Evolutionary conservation across 2,329 filamentous ascomycete species (phyloP).

Genomic region (Coniochaeta prunicola): DNA sequence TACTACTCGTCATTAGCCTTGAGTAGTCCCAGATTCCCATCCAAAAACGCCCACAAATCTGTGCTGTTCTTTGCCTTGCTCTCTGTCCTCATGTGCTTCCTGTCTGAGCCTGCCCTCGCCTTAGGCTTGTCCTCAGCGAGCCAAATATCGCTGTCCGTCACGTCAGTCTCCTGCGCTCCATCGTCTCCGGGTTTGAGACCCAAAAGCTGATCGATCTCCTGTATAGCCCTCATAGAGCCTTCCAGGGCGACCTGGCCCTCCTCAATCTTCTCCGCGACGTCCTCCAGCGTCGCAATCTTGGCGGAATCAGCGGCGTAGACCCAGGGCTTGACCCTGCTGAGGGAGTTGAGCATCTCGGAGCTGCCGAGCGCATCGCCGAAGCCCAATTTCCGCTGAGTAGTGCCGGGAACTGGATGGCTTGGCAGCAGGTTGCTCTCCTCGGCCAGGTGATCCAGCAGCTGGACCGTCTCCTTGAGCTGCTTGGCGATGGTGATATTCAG

Average conservation of each 20-base stretch:
- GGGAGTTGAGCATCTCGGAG: constrained; percentile 31
- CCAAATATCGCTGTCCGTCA: constrained; percentile 25
- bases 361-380: constrained; percentile 34
- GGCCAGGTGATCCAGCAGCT: constrained; percentile 44
- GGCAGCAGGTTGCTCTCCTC: constrained; percentile 58
- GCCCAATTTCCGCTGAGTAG: constrained; percentile 11
- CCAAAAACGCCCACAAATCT: constrained; percentile 43
- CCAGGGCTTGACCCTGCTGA: constrained; percentile 46
- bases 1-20: constrained; percentile 12
- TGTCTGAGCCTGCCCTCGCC: constrained; percentile 12
- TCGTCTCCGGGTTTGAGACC: constrained; percentile 21
- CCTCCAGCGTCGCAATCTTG: constrained; percentile 50
- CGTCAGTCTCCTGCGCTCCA: constrained; percentile 13
- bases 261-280: constrained; percentile 53
- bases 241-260: constrained; percentile 49
- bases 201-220: constrained; percentile 42
- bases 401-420: constrained; percentile 34
- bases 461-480: constrained; percentile 42
- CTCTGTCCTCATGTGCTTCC: constrained; percentile 15
- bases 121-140: constrained; percentile 24
- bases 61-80: constrained; percentile 6
- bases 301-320: constrained; percentile 52
- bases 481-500: constrained; percentile 41
- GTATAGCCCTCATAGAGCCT: constrained; percentile 39
- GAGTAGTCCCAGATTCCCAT: constrained; percentile 48